phyloP scores from a whole-genome alignment of 805 yeast genomes.

The Zygosaccharomyces siamensis region DNA sequence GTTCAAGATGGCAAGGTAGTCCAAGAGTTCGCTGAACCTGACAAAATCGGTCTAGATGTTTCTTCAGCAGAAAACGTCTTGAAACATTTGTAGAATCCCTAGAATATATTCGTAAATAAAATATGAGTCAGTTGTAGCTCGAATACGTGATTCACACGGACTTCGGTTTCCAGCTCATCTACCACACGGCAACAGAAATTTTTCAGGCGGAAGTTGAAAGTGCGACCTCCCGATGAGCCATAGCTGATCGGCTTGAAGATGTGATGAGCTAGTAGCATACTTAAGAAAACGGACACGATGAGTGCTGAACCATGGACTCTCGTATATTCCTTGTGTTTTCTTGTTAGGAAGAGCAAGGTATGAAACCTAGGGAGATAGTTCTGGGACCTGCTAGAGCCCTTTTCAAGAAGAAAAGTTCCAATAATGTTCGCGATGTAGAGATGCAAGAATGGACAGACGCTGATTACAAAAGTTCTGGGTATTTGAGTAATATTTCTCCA shows the following conservation, averaged over 20 bases:
- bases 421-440: conserved; percentile 7
- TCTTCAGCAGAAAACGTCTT: conserved; percentile 40
- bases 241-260: too few relatives aligned
- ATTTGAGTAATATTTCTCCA: conserved; percentile 3
- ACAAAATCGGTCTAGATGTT: conserved; percentile 61
- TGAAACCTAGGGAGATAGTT: conserved; percentile 10
- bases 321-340: neutral
- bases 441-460: conserved; percentile 4
- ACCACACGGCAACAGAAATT: neutral
- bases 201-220: conserved; percentile 1
- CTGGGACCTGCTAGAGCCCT: conserved; percentile 12
- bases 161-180: neutral
- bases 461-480: conserved; percentile 10
- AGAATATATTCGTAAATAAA: neutral
- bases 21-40: conserved; percentile 72
- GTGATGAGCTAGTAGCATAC: neutral
- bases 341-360: neutral
- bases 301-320: neutral
- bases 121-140: neutral
- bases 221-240: neutral
- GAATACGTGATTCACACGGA: neutral
- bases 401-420: conserved; percentile 7
- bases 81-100: conserved; percentile 16
- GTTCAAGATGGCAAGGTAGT: conserved; percentile 71
- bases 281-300: neutral